Evolutionary conservation across 768 basidiomycete species (phyloP), one percentile per base, ranked within the genome.

Genomic region (Leccinum longicurvipes): DNA sequence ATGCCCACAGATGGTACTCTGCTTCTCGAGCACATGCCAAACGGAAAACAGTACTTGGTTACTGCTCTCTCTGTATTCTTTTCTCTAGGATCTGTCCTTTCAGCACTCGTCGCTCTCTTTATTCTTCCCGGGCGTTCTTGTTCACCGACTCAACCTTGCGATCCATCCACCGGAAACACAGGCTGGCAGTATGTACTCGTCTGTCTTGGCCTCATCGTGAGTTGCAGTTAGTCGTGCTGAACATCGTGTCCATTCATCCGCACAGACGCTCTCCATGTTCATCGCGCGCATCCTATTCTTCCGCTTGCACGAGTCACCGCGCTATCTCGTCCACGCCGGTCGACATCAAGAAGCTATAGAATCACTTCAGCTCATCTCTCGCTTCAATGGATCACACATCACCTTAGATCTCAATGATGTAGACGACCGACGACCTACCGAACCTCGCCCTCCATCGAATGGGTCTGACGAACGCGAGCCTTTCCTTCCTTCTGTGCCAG

Each of bases 1-100:
- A 96, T 98, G 93, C 95, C 95, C 1, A 98, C 95, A 0, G 96
- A 98, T 62, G 94, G 95, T 6, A 98, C 93, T 0, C 82, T 96
- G 4, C 80, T 93, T 23, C 78, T 93, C 9, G 96, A 99, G 65
- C 93, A 97, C 63, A 85, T 98, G 77, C 96, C 96, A 3, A 84
- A 87, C 60, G 82, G 83, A n/a, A 93, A 94, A 60, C 86, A 93
- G 64, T 93, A 96, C 68, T 82, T 98, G 28, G 86, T 98, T 51
- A 96, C 93, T 0, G 89, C 87, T 0, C 81, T 97, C 23, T 93
- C 93, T 4, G 82, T 94, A n/a, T 98, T 98, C 77, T 98, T 98
- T 77, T 94, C 93, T 6, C 73, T 97, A 36, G 96, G 96, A 46
- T 86, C 95, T 0, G 91, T 98, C 42, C 69, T 97, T 5, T 77